Evolutionary conservation across 805 yeast species (phyloP).

Genomic region (Komagataella populi): DNA sequence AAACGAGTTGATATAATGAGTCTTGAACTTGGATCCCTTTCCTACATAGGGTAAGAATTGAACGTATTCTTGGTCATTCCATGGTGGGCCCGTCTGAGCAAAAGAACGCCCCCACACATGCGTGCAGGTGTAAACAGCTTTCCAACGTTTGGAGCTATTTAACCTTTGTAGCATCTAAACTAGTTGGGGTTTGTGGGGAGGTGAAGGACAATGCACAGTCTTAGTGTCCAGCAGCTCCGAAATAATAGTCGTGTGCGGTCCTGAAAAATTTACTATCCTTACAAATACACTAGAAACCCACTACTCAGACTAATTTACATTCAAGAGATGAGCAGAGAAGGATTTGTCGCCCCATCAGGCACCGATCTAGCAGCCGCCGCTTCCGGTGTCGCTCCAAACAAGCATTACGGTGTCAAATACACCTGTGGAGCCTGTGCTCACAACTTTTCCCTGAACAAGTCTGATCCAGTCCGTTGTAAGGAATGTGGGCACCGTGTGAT

Average conservation of each 20-base stretch:
- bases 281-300: not conserved
- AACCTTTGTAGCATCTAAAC: not conserved
- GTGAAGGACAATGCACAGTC: not conserved
- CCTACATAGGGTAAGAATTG: constrained; percentile 1
- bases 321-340: constrained; percentile 56
- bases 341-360: constrained; percentile 72
- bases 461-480: constrained; percentile 95
- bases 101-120: not conserved
- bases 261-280: not conserved
- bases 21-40: constrained; percentile 1
- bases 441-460: constrained; percentile 73
- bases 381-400: constrained; percentile 51
- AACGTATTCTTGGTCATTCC: not conserved
- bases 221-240: not conserved
- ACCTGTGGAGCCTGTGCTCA: constrained; percentile 96
- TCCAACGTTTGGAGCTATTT: not conserved
- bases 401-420: constrained; percentile 79
- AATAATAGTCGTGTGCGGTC: not conserved
- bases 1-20: not conserved
- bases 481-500: constrained; percentile 97
- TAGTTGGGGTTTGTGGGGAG: not conserved
- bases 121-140: not conserved
- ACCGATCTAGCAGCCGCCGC: constrained; percentile 73
- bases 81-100: not conserved
- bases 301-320: not conserved